phyloP scores from a whole-genome alignment of 345 rosid species.

The Lagerstroemia speciosa region DNA sequence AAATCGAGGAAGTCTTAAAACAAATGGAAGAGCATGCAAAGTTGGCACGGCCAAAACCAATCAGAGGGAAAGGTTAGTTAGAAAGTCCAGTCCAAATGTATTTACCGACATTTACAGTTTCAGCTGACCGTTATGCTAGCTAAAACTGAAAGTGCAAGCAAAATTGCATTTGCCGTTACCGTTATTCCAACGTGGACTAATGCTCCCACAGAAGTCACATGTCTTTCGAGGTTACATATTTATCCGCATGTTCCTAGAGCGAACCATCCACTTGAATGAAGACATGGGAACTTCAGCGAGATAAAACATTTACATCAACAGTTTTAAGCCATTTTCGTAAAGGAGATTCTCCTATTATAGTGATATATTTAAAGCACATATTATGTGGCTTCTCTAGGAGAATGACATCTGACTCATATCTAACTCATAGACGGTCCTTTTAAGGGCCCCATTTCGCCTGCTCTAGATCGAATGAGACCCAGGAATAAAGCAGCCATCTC shows the following conservation, averaged over 20 bases:
- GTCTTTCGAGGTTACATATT: not conserved
- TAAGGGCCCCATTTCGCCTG: not conserved
- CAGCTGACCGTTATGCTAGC: not conserved
- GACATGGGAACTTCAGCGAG: too few relatives aligned
- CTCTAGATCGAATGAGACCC: not conserved
- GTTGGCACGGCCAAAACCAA: not conserved
- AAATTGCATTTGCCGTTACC: too few relatives aligned
- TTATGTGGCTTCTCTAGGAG: not conserved
- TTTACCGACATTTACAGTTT: not conserved
- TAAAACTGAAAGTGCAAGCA: too few relatives aligned
- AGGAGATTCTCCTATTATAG: not conserved
- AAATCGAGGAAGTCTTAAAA: not conserved
- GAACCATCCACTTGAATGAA: not conserved
- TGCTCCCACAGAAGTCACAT: not conserved
- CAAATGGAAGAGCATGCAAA: not conserved
- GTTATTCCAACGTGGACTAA: too few relatives aligned
- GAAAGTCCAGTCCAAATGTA: not conserved
- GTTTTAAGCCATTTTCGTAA: too few relatives aligned
- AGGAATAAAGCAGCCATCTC: not conserved
- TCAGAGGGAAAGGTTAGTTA: not conserved
- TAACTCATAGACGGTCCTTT: not conserved
- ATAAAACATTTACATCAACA: too few relatives aligned
- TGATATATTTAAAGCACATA: too few relatives aligned
- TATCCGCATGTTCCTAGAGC: not conserved
- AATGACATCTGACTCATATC: not conserved